Evolutionary conservation across 139 green algal species (phyloP).

Genomic region (Coelastrella sp.): DNA sequence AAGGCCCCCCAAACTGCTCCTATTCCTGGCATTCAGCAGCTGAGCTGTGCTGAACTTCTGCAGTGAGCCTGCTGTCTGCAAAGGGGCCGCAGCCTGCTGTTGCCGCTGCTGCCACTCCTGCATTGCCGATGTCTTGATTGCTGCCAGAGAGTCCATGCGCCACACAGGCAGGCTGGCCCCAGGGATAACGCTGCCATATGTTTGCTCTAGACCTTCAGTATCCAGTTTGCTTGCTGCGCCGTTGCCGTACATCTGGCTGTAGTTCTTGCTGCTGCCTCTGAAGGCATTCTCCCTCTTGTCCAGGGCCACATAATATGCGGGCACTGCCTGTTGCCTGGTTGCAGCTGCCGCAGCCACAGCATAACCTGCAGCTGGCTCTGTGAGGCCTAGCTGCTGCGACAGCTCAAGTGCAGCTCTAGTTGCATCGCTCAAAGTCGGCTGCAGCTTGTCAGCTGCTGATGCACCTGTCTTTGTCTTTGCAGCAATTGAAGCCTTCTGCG

Average conservation of each 20-base stretch:
- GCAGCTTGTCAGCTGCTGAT: not conserved
- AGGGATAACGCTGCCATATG: not conserved
- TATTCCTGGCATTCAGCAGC: slow-evolving; percentile 1
- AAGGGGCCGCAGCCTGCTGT: not conserved
- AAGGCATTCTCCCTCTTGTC: not conserved
- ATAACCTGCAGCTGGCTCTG: not conserved
- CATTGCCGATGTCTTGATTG: not conserved
- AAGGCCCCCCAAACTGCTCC: not conserved
- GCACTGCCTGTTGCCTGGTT: not conserved
- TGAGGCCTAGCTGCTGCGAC: not conserved
- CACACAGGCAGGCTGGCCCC: not conserved
- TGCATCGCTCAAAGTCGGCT: slow-evolving; percentile 15
- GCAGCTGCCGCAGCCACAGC: not conserved
- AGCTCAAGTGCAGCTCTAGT: slow-evolving; percentile 28
- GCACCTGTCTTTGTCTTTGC: not conserved
- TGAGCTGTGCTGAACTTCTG: slow-evolving; percentile 41
- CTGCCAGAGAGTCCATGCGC: not conserved
- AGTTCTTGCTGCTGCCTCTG: not conserved
- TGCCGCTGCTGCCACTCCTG: not conserved
- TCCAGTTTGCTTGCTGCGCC: not conserved
- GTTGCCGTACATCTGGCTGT: not conserved
- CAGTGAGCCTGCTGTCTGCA: not conserved
- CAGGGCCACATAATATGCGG: slow-evolving; percentile 9
- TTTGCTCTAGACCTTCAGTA: not conserved
- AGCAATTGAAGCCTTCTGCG: not conserved